Evolutionary conservation across 495 filamentous ascomycete genomes (phyloP), one percentile per base, ranked within the genome.

Genomic region (Aspergillus campestris): DNA sequence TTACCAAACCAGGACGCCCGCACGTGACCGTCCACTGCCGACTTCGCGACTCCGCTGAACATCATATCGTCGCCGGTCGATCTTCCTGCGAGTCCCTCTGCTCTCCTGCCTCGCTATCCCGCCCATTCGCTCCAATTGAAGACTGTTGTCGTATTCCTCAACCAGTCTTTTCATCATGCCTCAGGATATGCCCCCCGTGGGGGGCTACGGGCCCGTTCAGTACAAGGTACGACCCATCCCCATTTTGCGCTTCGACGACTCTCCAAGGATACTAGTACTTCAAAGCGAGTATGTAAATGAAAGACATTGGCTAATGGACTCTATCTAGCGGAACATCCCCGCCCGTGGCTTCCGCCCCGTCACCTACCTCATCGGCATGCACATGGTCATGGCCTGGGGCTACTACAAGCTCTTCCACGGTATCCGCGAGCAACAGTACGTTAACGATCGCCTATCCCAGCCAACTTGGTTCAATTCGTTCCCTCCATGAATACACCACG

Each of bases 181-280:
- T 65, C 74, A 78, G 79, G 92, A 97, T 80, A 85, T 98, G 73
- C 92, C 92, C 69, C 92, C 92, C 51, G 58, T 64, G 58, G 92
- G 92, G 72, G 92, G 92, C 77, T 98, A 98, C 66, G 84, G 78
- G 57, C 84, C 89, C 54, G 82, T 98, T 42, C 92, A 97, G 69
- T 98, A 94, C 75, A 95, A 95, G 80, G 86, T 89, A 66, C 53
- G 74, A 67, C 48, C n/a, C 40, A 47, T 34, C 31, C 14, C 31
- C 33, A 40, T 50, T 54, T 53, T 28, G 14, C 30, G 13, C 12
- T 38, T 30, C 6, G 30, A 13, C n/a, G n/a, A n/a, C n/a, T n/a
- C 28, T 11, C n/a, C 3, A 5, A 31, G 13, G 24, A 43, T 10
- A 13, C 40, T n/a, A n/a, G n/a, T n/a, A n/a, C n/a, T n/a, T n/a